Evolutionary conservation across 371 early-diverging fungal species (phyloP).

Genomic region (Haplosporangium sp.): DNA sequence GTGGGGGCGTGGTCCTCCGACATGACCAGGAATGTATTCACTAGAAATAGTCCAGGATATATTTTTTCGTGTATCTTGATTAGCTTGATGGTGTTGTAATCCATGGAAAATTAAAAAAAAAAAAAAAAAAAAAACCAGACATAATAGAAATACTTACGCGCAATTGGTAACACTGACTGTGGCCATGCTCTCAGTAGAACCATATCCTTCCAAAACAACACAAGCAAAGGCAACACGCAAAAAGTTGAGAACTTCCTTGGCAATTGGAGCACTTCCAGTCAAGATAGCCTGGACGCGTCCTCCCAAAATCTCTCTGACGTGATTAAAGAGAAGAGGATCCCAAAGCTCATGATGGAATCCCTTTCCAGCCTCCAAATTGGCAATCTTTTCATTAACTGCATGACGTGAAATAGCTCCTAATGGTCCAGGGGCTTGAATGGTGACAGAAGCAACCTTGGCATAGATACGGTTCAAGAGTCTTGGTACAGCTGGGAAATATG

Average conservation of each 20-base stretch:
- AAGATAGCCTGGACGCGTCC: constrained; percentile 74
- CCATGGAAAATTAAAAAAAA: neutral
- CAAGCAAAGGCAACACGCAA: constrained; percentile 77
- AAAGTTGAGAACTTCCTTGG: constrained; percentile 77
- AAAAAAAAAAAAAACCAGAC: constrained; percentile 54
- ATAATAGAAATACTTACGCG: constrained; percentile 52
- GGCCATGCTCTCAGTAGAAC: constrained; percentile 87
- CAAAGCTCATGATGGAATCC: constrained; percentile 71
- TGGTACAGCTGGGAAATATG: constrained; percentile 91
- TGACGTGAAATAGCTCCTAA: constrained; percentile 72
- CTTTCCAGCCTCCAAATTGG: constrained; percentile 64
- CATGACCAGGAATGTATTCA: constrained; percentile 74
- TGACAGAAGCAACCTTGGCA: constrained; percentile 77
- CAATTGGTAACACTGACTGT: constrained; percentile 59
- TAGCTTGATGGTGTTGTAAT: no score
- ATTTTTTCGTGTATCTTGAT: constrained; percentile 55
- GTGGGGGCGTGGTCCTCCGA: constrained; percentile 71
- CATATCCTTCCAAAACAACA: constrained; percentile 83
- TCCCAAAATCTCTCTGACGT: constrained; percentile 79
- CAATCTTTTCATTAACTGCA: constrained; percentile 65
- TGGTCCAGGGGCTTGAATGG: constrained; percentile 77
- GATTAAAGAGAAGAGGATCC: constrained; percentile 85
- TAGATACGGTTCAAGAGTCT: constrained; percentile 94
- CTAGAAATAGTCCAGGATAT: constrained; percentile 1
- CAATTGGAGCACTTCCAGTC: constrained; percentile 82